phyloP scores from a whole-genome alignment of 768 basidiomycete genomes.

The Gyrodon lividus region DNA sequence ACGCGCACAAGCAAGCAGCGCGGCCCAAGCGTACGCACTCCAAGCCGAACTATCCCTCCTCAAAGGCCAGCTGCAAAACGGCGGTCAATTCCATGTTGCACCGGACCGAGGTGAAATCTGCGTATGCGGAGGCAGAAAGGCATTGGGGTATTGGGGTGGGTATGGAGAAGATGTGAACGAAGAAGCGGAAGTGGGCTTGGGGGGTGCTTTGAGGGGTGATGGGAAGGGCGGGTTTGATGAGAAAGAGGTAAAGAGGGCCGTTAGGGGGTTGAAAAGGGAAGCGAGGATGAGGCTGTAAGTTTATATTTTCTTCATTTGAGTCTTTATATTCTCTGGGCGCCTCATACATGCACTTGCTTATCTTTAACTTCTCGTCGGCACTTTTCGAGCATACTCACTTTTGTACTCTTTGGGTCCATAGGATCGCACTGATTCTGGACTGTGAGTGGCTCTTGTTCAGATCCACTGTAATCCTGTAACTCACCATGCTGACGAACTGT shows the following conservation, averaged over 20 bases:
- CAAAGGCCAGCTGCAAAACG: conserved; percentile 41
- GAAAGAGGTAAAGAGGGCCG: conserved; percentile 61
- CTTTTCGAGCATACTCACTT: conserved; percentile 6
- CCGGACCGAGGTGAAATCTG: conserved; percentile 35
- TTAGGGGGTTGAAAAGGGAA: conserved; percentile 61
- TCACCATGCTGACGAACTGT: conserved; percentile 8
- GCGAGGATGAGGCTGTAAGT: conserved; percentile 75
- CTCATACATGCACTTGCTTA: no score
- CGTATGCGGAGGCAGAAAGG: conserved; percentile 60
- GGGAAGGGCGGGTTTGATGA: conserved; percentile 64
- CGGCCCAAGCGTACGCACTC: conserved; percentile 81
- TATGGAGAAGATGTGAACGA: conserved; percentile 48
- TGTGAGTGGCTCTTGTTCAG: conserved; percentile 16
- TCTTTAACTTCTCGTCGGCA: neutral
- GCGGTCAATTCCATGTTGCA: conserved; percentile 5
- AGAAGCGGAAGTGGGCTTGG: conserved; percentile 42
- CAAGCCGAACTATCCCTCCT: conserved; percentile 78
- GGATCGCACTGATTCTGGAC: conserved; percentile 31
- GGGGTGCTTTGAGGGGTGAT: conserved; percentile 46
- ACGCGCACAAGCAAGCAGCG: conserved; percentile 72
- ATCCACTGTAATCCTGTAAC: neutral
- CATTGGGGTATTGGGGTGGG: conserved; percentile 71
- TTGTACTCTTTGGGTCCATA: neutral
- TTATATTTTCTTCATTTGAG: neutral
- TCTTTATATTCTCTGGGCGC: neutral